Conservation (phyloP, 2,329 filamentous ascomycete species). For the Diaporthe longicolla region DNA sequence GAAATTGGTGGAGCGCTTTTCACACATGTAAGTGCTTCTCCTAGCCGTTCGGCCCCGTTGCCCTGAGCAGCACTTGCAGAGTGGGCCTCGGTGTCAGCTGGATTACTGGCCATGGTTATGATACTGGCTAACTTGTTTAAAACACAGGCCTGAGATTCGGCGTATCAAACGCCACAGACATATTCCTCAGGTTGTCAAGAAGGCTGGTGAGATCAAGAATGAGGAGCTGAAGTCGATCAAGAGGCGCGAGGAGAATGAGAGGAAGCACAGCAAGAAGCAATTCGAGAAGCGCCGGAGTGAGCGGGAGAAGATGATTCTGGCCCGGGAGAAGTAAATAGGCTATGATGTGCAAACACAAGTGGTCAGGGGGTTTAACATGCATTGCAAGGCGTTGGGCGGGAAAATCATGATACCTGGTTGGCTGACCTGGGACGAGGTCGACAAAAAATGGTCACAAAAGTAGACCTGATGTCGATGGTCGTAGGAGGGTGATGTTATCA, state of each 20-base stretch:
- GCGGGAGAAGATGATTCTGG: conserved; percentile 92
- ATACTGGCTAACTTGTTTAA: background rate
- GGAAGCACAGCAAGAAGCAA: conserved; percentile 90
- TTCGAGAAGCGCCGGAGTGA: conserved; percentile 69
- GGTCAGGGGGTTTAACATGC: conserved; percentile 23
- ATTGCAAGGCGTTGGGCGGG: conserved; percentile 43
- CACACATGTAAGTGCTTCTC: conserved; percentile 76
- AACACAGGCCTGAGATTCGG: conserved; percentile 79
- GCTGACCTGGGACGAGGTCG: conserved; percentile 7
- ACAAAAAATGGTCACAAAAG: conserved; percentile 10
- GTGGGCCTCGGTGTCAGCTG: background rate
- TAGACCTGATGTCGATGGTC: background rate
- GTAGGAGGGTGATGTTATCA: background rate
- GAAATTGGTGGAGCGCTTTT: conserved; percentile 84
- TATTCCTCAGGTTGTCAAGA: conserved; percentile 93
- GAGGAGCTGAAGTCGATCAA: conserved; percentile 92
- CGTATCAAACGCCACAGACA: conserved; percentile 93
- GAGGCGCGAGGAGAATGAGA: conserved; percentile 92
- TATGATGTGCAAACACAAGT: background rate
- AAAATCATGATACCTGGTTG: conserved; percentile 42
- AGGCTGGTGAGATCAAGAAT: conserved; percentile 93
- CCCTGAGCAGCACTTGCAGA: background rate
- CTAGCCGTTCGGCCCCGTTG: background rate
- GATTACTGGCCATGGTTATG: background rate
- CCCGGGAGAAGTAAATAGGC: conserved; percentile 66